Base-by-base conservation (phyloP, 2,329 filamentous ascomycete genomes). In the Colletotrichum higginsianum region DNA sequence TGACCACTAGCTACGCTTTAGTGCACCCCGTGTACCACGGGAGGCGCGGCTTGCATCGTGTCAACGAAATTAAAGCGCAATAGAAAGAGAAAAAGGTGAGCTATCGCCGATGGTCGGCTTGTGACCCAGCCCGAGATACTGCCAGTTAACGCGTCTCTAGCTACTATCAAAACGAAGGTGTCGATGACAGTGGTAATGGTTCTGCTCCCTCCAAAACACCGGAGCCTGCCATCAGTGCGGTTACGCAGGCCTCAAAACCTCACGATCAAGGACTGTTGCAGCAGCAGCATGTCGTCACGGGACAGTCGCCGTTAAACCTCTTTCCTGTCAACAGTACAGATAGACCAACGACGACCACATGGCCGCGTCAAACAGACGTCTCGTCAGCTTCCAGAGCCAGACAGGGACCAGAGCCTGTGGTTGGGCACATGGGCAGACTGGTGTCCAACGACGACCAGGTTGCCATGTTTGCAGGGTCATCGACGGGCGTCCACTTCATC, bases 401-500 rank as follows among this genome's bases (percentile, higher is more conserved):
- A 35, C 30, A 55, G 5, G 40, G 42, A 16, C 26, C 62, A 2
- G 64, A 74, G 21, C 72, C 73, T 5, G 75, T 78, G 3, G 73
- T 78, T 4, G 74, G 76, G 3, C 77, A 78, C 26, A 78, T 78
- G 77, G 77, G 75, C 4, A 74, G 77, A 1, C 63, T 78, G 2
- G 74, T 78, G 2, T 61, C 61, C 6, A 73, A 77, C 47, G 76
- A 76, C 47, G 57, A 71, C 12, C 68, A 73, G 21, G 63, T 75
- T 3, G 75, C 73, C 44, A 77, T 76, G 75, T 78, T 78, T 58
- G 74, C 71, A 0, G 77, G 76, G 2, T 78, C 77, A 2, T 75
- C 76, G 2, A 78, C 76, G 1, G 77, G 76, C 3, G 77, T 78
- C 7, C 77, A 78, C 47, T 78, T 78, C 53, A 76, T 77, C 23